Conservation (phyloP, 2,329 filamentous ascomycete species). For the Lecanoromycetidae sp. region DNA sequence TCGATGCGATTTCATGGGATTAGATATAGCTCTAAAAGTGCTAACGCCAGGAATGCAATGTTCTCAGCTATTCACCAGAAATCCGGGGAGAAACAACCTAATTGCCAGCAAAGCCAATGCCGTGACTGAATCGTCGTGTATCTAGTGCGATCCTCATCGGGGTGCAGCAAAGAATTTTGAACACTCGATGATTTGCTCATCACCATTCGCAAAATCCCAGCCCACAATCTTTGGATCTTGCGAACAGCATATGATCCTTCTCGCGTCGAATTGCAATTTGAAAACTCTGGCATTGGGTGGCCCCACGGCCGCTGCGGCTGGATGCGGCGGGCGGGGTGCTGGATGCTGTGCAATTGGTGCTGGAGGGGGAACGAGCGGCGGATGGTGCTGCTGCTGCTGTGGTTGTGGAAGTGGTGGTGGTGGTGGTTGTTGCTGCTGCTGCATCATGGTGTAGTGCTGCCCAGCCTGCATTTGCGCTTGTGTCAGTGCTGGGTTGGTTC, state of each 20-base stretch:
- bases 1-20: no score
- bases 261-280: slow-evolving; percentile 91
- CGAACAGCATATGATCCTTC: slow-evolving; percentile 86
- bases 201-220: slow-evolving; percentile 92
- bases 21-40: no score
- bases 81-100: no score
- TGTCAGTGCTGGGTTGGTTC: no score
- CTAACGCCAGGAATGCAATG: no score
- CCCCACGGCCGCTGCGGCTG: slow-evolving; percentile 17
- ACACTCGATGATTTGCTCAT: slow-evolving; percentile 66
- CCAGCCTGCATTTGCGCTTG: no score
- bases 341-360: slow-evolving; percentile 19
- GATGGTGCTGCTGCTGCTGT: slow-evolving; percentile 6
- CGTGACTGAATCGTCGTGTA: not conserved
- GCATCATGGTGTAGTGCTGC: no score
- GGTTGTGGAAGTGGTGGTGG: not conserved
- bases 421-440: not conserved
- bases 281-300: slow-evolving; percentile 57
- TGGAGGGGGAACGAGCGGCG: slow-evolving; percentile 13
- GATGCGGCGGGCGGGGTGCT: slow-evolving; percentile 20
- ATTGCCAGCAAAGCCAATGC: not conserved
- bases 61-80: no score
- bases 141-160: not conserved
- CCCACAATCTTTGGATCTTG: slow-evolving; percentile 86
- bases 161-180: slow-evolving; percentile 57